phyloP scores from a whole-genome alignment of 208 protist genomes.

The Wallacemonas rigidus region DNA sequence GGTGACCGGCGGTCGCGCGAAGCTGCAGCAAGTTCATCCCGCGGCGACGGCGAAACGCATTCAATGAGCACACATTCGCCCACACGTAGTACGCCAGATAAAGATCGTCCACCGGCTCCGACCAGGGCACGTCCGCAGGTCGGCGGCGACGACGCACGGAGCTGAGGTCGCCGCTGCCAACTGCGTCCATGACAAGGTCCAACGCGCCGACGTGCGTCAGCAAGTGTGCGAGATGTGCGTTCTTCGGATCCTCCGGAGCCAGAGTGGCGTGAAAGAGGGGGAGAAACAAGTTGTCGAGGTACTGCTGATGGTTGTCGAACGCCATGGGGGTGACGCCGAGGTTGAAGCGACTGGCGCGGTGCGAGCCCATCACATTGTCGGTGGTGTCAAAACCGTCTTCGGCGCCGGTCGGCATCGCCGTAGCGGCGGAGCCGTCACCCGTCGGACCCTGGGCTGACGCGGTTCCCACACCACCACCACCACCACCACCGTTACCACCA shows the following conservation, averaged over 20 bases:
- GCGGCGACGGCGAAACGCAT: constrained; percentile 88
- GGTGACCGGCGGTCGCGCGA: constrained; percentile 89
- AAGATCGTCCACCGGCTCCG: constrained; percentile 91
- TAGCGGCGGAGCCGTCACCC: constrained; percentile 15
- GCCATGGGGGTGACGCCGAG: constrained; percentile 16
- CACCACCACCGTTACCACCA: not conserved
- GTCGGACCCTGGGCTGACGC: too few relatives aligned
- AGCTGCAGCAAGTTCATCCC: constrained; percentile 94
- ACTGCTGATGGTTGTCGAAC: constrained; percentile 94
- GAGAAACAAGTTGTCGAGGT: constrained; percentile 97
- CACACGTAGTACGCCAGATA: constrained; percentile 97
- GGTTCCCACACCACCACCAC: too few relatives aligned
- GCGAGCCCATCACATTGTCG: not conserved
- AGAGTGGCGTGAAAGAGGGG: constrained; percentile 98
- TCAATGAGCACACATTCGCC: constrained; percentile 97
- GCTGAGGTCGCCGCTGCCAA: constrained; percentile 12
- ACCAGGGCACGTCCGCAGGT: constrained; percentile 96
- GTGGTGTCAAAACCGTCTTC: not conserved
- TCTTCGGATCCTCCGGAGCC: constrained; percentile 88
- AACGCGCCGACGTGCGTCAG: constrained; percentile 94
- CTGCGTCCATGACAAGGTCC: constrained; percentile 93
- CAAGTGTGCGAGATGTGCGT: constrained; percentile 92
- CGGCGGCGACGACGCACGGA: constrained; percentile 72
- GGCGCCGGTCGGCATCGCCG: not conserved
- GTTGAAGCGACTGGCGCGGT: not conserved